Base-by-base conservation (phyloP, 495 filamentous ascomycete species). In the Tuber borchii region DNA sequence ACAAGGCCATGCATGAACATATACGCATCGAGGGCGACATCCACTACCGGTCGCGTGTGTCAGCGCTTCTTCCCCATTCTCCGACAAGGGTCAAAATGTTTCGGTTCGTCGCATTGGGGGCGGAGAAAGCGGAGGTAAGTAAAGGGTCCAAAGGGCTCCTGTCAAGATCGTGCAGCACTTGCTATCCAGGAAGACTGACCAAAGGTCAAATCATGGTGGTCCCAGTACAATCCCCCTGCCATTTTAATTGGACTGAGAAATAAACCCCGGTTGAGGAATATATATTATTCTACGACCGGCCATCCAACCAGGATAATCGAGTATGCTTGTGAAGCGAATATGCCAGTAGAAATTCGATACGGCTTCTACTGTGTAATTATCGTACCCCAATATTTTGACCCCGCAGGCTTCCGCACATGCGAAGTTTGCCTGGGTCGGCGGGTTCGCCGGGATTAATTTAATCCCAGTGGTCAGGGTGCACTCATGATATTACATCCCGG, bases 401-500 rank as follows among this genome's bases (percentile, higher is more conserved):
- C 56, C 56, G 56, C 56, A 65, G 31, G 56, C 56, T 31, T 31
- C 56, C 56, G 26, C 56, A 31, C 26, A 65, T 65, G 56, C 56
- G 26, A 65, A n/a, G 10, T 31, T 31, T 65, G n/a, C 56, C n/a
- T 65, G n/a, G 56, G 56, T 65, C 56, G 56, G 56, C 26, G 31
- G 56, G 56, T 65, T 65, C 56, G n/a, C 56, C 56, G 56, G 56
- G 56, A 65, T 65, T 65, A 65, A 31, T 65, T 65, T 65, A 65
- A 65, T 65, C 6, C 56, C 56, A n/a, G 51, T 17, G 56, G 56
- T 31, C 31, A n/a, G n/a, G 56, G 10, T 65, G 56, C 4, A 17
- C 31, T 65, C n/a, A 65, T 31, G n/a, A 65, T 31, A 65, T 65
- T 65, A 65, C 26, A 65, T 16, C 56, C 56, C 51, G 51, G n/a